Conservation (phyloP, 257 asterid genomes). For the Fraxinus cuspidata region DNA sequence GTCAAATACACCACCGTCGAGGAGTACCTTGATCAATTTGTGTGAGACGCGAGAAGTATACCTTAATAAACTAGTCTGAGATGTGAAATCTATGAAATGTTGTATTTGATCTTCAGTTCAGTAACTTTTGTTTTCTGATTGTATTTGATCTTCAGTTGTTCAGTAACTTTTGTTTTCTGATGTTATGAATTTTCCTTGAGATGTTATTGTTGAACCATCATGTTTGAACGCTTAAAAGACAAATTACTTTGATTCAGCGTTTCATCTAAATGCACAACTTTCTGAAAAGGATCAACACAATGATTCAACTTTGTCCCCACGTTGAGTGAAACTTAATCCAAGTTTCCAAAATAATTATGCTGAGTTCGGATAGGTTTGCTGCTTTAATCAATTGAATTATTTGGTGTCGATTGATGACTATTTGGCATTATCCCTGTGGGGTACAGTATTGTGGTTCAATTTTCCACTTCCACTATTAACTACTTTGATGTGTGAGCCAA, state of each 20-base stretch:
- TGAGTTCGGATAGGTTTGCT: neutral
- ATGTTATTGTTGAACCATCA: neutral
- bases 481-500: neutral
- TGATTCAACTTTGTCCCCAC: neutral
- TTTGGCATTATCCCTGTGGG: neutral
- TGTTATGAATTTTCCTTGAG: neutral
- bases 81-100: neutral
- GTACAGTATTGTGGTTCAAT: neutral
- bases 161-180: neutral
- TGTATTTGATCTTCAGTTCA: neutral
- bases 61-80: neutral
- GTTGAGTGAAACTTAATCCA: neutral
- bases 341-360: neutral
- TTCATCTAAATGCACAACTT: no score
- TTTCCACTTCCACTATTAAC: neutral
- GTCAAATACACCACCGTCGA: constrained; percentile 65
- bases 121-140: neutral
- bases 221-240: neutral
- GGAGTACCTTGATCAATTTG: constrained; percentile 47
- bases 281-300: neutral
- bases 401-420: neutral
- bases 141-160: neutral
- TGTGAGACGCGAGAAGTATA: constrained; percentile 15
- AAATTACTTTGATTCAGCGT: no score
- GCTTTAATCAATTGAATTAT: neutral